Evolutionary conservation across 768 basidiomycete genomes (phyloP), one percentile per base, ranked within the genome.

Genomic region (Asterophora parasitica): DNA sequence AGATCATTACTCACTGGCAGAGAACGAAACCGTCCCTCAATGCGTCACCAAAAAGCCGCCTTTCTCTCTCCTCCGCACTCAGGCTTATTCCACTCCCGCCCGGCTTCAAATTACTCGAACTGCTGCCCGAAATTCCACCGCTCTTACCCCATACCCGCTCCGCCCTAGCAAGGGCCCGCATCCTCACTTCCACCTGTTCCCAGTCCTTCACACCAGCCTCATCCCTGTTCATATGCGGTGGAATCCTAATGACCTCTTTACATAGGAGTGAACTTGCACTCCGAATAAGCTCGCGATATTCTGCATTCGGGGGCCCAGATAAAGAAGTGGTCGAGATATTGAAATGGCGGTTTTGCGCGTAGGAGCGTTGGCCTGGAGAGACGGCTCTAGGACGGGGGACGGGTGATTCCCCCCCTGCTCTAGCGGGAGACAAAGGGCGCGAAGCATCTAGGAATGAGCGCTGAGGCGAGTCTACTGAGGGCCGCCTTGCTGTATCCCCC

Each of bases 1-100:
- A 40, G 15, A 48, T 42, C 33, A 43, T 53, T 30, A 82, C 92
- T 70, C 60, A 94, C 92, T 89, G 84, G 81, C 92, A 93, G 17
- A 95, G 75, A 16, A 94, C 78, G 63, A 83, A 86, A 1, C 92
- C 92, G 68, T 95, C 92, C 57, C 81, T 69, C 46, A 94, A 61
- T 0, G 87, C 82, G 45, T 92, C 88, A 28, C 74, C 71, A 58
- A 93, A 95, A 27, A 79, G 63, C 44, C 73, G 75, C 53, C 85
- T 70, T 65, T 93, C 88, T 58, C 83, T 73, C 54, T 91, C 89
- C 65, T 88, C 89, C 30, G 83, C 83, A 23, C 73, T 69, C 17
- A 71, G 67, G 55, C 74, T 72, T 13, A 73, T 51, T 16, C 75
- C 70, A 34, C 60, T 63, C 49, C 64, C 50, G 23, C 59, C 56